phyloP scores from a whole-genome alignment of 805 yeast species.

The Allodekkera sacchari region DNA sequence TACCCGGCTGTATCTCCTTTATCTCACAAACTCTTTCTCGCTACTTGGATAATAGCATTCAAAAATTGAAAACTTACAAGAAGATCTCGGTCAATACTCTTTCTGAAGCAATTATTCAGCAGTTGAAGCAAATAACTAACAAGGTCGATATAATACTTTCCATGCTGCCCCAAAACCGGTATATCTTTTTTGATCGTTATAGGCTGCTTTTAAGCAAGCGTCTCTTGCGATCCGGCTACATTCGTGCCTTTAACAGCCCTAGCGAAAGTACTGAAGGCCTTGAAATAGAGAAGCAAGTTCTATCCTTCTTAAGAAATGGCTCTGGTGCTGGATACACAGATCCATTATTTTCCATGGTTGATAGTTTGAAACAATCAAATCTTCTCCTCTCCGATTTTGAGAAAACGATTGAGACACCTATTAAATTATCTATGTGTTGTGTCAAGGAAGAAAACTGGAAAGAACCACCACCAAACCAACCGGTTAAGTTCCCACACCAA shows the following conservation, averaged over 20 bases:
- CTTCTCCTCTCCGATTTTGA: background rate
- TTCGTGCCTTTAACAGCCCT: background rate
- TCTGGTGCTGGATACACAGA: background rate
- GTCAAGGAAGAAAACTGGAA: slow-evolving; percentile 13
- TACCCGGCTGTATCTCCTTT: too few relatives aligned
- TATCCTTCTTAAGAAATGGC: background rate
- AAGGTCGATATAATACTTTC: too few relatives aligned
- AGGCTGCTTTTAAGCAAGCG: background rate
- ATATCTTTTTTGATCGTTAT: background rate
- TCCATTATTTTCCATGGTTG: background rate
- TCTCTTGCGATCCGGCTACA: background rate
- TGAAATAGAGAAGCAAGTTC: background rate
- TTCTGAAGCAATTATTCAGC: too few relatives aligned
- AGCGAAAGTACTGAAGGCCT: background rate
- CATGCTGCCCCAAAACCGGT: background rate
- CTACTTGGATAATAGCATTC: too few relatives aligned
- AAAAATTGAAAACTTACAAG: too few relatives aligned
- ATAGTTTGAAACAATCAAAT: background rate
- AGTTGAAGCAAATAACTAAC: too few relatives aligned
- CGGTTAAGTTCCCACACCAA: slow-evolving; percentile 9
- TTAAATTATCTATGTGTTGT: slow-evolving; percentile 5
- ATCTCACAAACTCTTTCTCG: too few relatives aligned
- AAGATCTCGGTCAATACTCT: too few relatives aligned
- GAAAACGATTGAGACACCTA: background rate
- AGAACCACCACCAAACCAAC: slow-evolving; percentile 15